Base-by-base conservation (phyloP, 1,139 yeast species). In the Barnettozyma hawaiiensis region DNA sequence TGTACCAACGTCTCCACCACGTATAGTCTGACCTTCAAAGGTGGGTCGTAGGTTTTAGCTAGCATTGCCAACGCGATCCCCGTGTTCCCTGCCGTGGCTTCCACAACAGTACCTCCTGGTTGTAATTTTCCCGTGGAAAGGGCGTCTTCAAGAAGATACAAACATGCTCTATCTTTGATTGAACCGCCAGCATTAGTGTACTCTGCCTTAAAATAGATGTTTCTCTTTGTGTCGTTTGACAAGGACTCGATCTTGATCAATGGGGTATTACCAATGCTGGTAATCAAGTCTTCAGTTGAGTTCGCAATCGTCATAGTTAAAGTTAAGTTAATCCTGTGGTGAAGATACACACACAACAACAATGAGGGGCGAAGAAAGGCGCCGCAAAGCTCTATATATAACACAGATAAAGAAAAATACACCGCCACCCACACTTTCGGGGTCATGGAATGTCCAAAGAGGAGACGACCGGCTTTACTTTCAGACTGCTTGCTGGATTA, bases 101-200 rank as follows among this genome's bases (percentile, higher is more conserved):
- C 85, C 21, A 78, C 81, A 26, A 79, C 71, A 2, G 85, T 78
- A 14, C 69, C 70, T 23, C 60, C 58, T 3, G 65, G 77, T 46
- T 67, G 62, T 44, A 85, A 66, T 46, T 73, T 65, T 1, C 95
- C 95, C 47, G 70, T 70, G 32, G 65, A 60, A 59, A 87, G 95
- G 20, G 96, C 96, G 53, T 84, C 90, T 55, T 82, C 73, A 45
- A 87, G 69, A 43, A 89, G 73, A 57, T 69, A 86, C 37, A 84
- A 67, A 0, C 96, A 96, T 5, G 96, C 96, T 45, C 96, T 73
- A 61, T 87, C 96, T 61, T 87, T 87, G 48, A 89, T 89, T 6
- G 95, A 83, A 1, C 96, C 96, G 36, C 96, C 96, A 2, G 96
- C 96, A 64, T 89, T 87, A 82, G 83, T 82, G 67, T 80, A 85